These are phyloP conservation scores for Wickerhamiella infanticola DNA, from an alignment of 1,139 yeast species.

Conservation along the genomic window DNA sequence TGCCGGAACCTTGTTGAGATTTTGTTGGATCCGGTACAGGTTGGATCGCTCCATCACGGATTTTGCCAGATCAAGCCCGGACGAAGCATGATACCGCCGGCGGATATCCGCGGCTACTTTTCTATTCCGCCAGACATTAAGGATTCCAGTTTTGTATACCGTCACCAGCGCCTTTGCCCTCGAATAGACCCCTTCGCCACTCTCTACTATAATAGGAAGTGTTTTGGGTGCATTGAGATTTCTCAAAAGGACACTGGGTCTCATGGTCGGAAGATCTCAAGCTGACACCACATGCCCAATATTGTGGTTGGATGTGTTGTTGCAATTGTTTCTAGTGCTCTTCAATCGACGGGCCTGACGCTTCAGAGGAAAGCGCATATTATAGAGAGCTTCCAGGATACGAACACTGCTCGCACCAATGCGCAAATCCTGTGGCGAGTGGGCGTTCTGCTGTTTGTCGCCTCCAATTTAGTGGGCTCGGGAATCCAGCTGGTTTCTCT, in stretches of 20 bases:
- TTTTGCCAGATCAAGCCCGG: conserved; percentile 15
- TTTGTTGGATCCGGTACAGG: conserved; percentile 14
- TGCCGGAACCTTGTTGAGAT: conserved; percentile 1
- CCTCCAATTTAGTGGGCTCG: conserved; percentile 68
- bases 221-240: conserved; percentile 17
- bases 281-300: conserved; percentile 2
- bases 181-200: conserved; percentile 12
- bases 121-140: conserved; percentile 23
- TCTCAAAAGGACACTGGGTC: not conserved
- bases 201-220: conserved; percentile 13
- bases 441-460: conserved; percentile 56
- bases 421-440: conserved; percentile 52
- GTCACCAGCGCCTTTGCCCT: conserved; percentile 20
- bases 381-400: not conserved
- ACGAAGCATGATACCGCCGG: conserved; percentile 11
- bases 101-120: conserved; percentile 11
- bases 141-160: conserved; percentile 23
- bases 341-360: conserved; percentile 72
- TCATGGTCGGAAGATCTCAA: not conserved
- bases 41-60: conserved; percentile 19
- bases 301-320: conserved; percentile 47
- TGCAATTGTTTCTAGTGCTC: conserved; percentile 64
- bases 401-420: not conserved
- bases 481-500: conserved; percentile 71
- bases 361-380: conserved; percentile 67